Percentiles rank a stretch among this genome's conserved stretches.
These are phyloP conservation scores for Nidularia pulvinata DNA, from an alignment of 768 basidiomycete species.

Conservation along the genomic window DNA sequence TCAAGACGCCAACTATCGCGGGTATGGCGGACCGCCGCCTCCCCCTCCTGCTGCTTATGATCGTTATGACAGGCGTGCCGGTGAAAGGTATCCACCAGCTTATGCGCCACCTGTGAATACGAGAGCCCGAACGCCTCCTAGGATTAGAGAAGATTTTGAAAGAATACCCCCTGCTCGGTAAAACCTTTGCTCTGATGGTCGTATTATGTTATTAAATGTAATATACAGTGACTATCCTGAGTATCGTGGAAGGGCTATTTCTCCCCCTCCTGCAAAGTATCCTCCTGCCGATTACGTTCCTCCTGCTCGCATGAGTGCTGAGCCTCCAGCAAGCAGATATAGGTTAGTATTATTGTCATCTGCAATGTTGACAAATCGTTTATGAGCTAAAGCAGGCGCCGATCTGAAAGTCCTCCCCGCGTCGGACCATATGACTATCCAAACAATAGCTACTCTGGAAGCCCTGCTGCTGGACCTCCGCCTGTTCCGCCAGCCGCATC, in stretches of 20 bases:
- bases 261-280: constrained; percentile 51
- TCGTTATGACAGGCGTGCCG: constrained; percentile 57
- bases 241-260: constrained; percentile 53
- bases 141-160: constrained; percentile 66
- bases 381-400: constrained; percentile 46
- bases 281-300: constrained; percentile 49
- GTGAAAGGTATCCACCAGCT: constrained; percentile 43
- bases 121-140: constrained; percentile 58
- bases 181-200: constrained; percentile 4
- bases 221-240: constrained; percentile 55
- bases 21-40: constrained; percentile 49
- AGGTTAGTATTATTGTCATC: constrained; percentile 24
- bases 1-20: constrained; percentile 52
- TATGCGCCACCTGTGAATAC: constrained; percentile 49
- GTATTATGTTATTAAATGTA: too few relatives aligned
- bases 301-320: constrained; percentile 47
- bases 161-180: constrained; percentile 56
- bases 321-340: constrained; percentile 43
- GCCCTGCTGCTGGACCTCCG: constrained; percentile 28
- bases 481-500: constrained; percentile 23
- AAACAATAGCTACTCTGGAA: constrained; percentile 49
- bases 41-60: constrained; percentile 56
- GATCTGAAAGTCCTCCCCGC: constrained; percentile 69
- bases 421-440: constrained; percentile 54
- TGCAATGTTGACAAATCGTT: not conserved